These are phyloP conservation scores for Scleromitrula shiraiana DNA, from an alignment of 2,329 filamentous ascomycete species.

Conservation along the genomic window DNA sequence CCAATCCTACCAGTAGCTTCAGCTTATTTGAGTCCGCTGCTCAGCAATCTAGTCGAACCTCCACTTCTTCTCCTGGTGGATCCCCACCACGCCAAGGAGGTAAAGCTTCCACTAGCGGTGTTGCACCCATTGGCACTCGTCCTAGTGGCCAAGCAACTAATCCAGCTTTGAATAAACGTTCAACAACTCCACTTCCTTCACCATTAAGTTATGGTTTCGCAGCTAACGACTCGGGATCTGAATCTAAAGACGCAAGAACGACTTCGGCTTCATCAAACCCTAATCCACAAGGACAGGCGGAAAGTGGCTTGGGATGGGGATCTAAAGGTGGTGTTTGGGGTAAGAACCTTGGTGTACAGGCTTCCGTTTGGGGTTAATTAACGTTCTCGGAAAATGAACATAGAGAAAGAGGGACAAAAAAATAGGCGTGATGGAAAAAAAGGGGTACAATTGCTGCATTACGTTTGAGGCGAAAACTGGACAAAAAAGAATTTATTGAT, in stretches of 20 bases:
- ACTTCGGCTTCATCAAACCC: conserved; percentile 54
- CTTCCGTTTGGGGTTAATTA: conserved; percentile 82
- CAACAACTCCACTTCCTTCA: conserved; percentile 87
- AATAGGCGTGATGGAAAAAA: conserved; percentile 5
- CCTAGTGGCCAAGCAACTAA: conserved; percentile 55
- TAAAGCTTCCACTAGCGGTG: conserved; percentile 50
- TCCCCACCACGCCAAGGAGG: conserved; percentile 68
- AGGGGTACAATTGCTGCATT: conserved; percentile 7
- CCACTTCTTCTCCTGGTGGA: conserved; percentile 75
- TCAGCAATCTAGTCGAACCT: conserved; percentile 69
- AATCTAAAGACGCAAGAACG: conserved; percentile 32
- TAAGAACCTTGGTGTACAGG: conserved; percentile 77
- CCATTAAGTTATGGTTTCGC: conserved; percentile 70
- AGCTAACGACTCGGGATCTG: conserved; percentile 42
- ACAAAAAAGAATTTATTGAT: conserved; percentile 8
- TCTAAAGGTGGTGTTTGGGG: conserved; percentile 75
- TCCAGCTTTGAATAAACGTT: conserved; percentile 56
- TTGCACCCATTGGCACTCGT: conserved; percentile 90
- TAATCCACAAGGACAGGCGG: conserved; percentile 29
- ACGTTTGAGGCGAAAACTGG: conserved; percentile 6
- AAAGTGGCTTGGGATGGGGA: conserved; percentile 60
- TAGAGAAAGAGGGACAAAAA: conserved; percentile 7
- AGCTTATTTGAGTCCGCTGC: conserved; percentile 51
- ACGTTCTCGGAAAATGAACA: background rate
- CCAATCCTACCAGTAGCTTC: conserved; percentile 51